Evolutionary conservation across 192 early-diverging fungal genomes (phyloP).

Genomic region (Podila verticillata): DNA sequence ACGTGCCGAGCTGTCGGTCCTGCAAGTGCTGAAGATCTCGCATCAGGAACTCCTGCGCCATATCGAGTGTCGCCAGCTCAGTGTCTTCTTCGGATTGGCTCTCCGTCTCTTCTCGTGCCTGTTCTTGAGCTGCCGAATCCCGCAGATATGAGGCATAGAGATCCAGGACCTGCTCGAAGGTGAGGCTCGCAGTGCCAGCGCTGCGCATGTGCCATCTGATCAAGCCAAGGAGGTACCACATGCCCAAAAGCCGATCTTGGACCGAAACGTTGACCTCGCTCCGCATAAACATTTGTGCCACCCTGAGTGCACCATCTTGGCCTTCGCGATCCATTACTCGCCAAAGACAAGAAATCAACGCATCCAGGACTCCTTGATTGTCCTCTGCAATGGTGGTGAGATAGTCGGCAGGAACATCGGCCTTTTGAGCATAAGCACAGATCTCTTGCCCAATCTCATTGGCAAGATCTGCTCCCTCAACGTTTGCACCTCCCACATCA

Average conservation of each 20-base stretch:
- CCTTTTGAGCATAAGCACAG: slow-evolving; percentile 34
- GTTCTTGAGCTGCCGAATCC: slow-evolving; percentile 29
- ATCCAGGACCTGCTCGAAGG: slow-evolving; percentile 39
- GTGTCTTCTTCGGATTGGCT: slow-evolving; percentile 25
- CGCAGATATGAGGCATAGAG: slow-evolving; percentile 51
- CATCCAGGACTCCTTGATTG: slow-evolving; percentile 22
- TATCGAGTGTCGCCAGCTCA: slow-evolving; percentile 15
- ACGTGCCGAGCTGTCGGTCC: slow-evolving; percentile 52
- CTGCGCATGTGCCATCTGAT: slow-evolving; percentile 12
- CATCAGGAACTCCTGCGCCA: slow-evolving; percentile 49
- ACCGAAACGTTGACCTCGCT: slow-evolving; percentile 20
- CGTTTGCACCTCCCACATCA: slow-evolving; percentile 53
- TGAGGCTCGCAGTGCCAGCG: slow-evolving; percentile 11
- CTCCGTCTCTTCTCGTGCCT: not conserved
- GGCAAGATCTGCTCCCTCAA: slow-evolving; percentile 35
- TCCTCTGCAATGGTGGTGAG: slow-evolving; percentile 14
- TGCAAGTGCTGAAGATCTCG: slow-evolving; percentile 56
- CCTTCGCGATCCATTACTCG: slow-evolving; percentile 28
- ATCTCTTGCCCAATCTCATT: slow-evolving; percentile 59
- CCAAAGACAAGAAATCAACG: slow-evolving; percentile 30
- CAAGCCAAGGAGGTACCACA: slow-evolving; percentile 44
- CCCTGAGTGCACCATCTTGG: slow-evolving; percentile 24
- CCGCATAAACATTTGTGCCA: slow-evolving; percentile 26
- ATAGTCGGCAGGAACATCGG: slow-evolving; percentile 46
- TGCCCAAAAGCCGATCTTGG: slow-evolving; percentile 17